Conservation (phyloP, 768 basidiomycete genomes). For the Udeniomyces megalosporus region DNA sequence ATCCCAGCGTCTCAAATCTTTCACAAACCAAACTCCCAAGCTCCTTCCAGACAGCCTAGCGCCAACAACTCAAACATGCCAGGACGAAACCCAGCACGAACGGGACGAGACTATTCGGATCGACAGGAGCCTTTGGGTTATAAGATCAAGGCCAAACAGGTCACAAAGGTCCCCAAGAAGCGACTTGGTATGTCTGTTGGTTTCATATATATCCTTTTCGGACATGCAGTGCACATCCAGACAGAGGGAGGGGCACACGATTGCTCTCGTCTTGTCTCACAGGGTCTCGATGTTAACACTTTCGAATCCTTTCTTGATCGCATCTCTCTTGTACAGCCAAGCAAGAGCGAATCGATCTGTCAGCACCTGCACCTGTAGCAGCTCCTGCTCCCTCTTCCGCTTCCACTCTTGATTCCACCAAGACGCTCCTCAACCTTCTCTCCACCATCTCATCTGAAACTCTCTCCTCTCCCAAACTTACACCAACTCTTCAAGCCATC, state of each 20-base stretch:
- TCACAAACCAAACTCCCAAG: too few species aligned
- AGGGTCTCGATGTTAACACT: too few species aligned
- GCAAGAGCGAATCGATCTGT: slow-evolving; percentile 8
- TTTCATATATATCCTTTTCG: not conserved
- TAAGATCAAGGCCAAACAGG: not conserved
- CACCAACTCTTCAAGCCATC: slow-evolving; percentile 12
- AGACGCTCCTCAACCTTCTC: slow-evolving; percentile 9
- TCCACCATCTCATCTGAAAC: not conserved
- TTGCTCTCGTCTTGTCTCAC: not conserved
- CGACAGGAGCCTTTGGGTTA: slow-evolving; percentile 5
- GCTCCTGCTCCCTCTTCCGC: not conserved
- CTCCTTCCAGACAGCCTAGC: too few species aligned
- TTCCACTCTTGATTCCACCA: slow-evolving; percentile 3
- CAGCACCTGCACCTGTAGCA: not conserved
- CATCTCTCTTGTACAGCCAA: not conserved
- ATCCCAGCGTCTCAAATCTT: too few species aligned
- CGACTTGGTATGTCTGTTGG: slow-evolving; percentile 1
- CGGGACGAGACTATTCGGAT: slow-evolving; percentile 1
- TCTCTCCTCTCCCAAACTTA: not conserved
- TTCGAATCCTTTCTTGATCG: not conserved
- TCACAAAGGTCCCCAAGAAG: slow-evolving; percentile 1
- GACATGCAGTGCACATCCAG: too few species aligned
- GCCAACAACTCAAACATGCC: too few species aligned
- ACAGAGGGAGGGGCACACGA: not conserved
- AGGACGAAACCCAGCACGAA: not conserved